Conservation (phyloP, 2,329 filamentous ascomycete genomes). For the Curvularia eragrostidis region DNA sequence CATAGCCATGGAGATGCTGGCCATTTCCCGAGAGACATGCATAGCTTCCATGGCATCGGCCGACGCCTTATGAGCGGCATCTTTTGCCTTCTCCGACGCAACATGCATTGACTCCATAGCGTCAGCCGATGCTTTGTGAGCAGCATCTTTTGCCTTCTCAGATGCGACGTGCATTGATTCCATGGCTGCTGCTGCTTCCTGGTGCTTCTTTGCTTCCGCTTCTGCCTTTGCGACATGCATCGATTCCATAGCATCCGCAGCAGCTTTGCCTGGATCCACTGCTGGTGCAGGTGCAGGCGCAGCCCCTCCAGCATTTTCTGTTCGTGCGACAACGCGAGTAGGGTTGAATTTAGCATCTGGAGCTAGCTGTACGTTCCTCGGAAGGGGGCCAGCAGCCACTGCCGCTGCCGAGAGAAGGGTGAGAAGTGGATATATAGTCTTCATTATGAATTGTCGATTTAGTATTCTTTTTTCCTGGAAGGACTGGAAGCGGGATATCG, state of each 20-base stretch:
- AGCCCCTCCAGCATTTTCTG: slow-evolving; percentile 16
- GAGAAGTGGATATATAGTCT: slow-evolving; percentile 34
- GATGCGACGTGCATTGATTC: slow-evolving; percentile 22
- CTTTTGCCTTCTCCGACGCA: slow-evolving; percentile 19
- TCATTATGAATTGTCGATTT: slow-evolving; percentile 26
- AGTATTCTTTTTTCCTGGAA: slow-evolving; percentile 1
- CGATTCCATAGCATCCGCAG: slow-evolving; percentile 16
- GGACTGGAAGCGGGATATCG: slow-evolving; percentile 3
- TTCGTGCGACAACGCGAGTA: slow-evolving; percentile 18
- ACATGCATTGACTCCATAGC: slow-evolving; percentile 2
- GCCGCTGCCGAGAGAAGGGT: slow-evolving; percentile 28
- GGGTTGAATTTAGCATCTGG: slow-evolving; percentile 15
- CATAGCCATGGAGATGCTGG: slow-evolving; percentile 14
- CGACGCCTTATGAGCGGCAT: slow-evolving; percentile 15
- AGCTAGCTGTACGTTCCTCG: slow-evolving; percentile 9
- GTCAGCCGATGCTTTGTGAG: slow-evolving; percentile 19
- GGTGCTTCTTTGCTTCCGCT: slow-evolving; percentile 26
- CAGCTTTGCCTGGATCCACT: slow-evolving; percentile 15
- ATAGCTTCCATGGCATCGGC: slow-evolving; percentile 26
- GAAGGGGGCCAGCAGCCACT: slow-evolving; percentile 32
- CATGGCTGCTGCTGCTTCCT: slow-evolving; percentile 25
- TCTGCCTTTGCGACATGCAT: slow-evolving; percentile 26
- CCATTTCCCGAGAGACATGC: slow-evolving; percentile 20
- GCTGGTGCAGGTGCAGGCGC: slow-evolving; percentile 19
- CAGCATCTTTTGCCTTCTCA: slow-evolving; percentile 24